These are phyloP conservation scores for Phytophthora brassicae DNA, from an alignment of 352 stramenopile genomes.

Conservation along the genomic window DNA sequence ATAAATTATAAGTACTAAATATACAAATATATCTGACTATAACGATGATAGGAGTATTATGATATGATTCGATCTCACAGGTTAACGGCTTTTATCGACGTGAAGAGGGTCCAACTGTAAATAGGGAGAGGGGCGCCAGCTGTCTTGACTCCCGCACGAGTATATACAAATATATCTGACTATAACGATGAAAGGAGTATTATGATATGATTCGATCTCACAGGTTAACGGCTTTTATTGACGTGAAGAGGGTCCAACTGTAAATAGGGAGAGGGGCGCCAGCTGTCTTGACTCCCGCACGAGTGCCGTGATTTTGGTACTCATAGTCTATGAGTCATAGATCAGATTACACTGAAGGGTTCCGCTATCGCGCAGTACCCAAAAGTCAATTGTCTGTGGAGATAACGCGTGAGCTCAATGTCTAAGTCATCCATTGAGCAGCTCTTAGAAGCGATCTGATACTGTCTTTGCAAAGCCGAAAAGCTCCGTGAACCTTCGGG, in stretches of 20 bases:
- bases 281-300: not conserved
- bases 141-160: not conserved
- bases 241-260: not conserved
- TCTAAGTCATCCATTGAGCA: not conserved
- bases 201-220: not conserved
- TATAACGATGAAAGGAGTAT: not conserved
- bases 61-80: not conserved
- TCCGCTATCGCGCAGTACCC: constrained; percentile 14
- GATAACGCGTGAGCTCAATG: no score
- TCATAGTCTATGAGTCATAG: no score
- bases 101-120: not conserved
- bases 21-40: not conserved
- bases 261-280: not conserved
- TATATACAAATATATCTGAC: not conserved
- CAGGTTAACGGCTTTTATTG: not conserved
- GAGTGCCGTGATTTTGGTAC: constrained; percentile 6
- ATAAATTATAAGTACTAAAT: not conserved
- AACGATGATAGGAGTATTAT: not conserved
- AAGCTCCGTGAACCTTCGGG: constrained; percentile 9
- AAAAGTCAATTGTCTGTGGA: no score
- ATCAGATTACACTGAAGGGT: constrained; percentile 8
- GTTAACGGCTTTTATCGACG: not conserved
- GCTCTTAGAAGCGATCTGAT: not conserved
- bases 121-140: not conserved
- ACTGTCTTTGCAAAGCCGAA: not conserved